phyloP scores from a whole-genome alignment of 2,329 filamentous ascomycete species.

The Plectosphaerella sp. region DNA sequence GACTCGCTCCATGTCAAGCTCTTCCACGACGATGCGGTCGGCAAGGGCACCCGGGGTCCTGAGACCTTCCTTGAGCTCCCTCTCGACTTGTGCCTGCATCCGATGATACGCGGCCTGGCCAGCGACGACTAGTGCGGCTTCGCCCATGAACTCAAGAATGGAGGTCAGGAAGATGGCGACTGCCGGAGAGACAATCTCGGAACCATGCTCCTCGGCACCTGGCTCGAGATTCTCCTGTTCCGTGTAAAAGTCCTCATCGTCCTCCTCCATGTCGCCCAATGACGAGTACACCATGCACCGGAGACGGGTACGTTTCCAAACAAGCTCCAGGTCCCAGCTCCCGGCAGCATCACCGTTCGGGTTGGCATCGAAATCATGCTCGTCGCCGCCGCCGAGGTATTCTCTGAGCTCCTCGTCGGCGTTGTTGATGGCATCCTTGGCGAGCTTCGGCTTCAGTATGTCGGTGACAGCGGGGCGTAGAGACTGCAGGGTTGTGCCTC shows the following conservation, averaged over 20 bases:
- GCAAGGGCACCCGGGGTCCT: conserved; percentile 43
- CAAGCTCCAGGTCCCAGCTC: conserved; percentile 84
- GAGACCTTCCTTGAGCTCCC: conserved; percentile 50
- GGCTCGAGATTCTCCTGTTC: conserved; percentile 70
- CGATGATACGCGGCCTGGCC: conserved; percentile 78
- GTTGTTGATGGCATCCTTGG: conserved; percentile 75
- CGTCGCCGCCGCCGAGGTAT: conserved; percentile 74
- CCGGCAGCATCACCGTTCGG: conserved; percentile 44
- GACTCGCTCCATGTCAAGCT: conserved; percentile 87
- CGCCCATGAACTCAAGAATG: conserved; percentile 88
- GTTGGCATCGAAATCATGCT: conserved; percentile 64
- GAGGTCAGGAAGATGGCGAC: conserved; percentile 96
- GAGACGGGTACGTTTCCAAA: conserved; percentile 89
- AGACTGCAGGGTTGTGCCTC: conserved; percentile 69
- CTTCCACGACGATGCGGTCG: conserved; percentile 76
- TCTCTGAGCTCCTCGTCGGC: conserved; percentile 85
- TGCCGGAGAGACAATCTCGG: conserved; percentile 76
- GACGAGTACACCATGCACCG: conserved; percentile 98
- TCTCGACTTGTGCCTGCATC: conserved; percentile 53
- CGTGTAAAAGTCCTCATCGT: conserved; percentile 88
- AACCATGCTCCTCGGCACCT: conserved; percentile 50
- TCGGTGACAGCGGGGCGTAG: conserved; percentile 81
- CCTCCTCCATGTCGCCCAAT: conserved; percentile 93
- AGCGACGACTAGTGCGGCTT: conserved; percentile 83
- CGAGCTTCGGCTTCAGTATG: conserved; percentile 83